These are phyloP conservation scores for Mycotypha africana DNA, from an alignment of 371 early-diverging fungal genomes.

Conservation along the genomic window DNA sequence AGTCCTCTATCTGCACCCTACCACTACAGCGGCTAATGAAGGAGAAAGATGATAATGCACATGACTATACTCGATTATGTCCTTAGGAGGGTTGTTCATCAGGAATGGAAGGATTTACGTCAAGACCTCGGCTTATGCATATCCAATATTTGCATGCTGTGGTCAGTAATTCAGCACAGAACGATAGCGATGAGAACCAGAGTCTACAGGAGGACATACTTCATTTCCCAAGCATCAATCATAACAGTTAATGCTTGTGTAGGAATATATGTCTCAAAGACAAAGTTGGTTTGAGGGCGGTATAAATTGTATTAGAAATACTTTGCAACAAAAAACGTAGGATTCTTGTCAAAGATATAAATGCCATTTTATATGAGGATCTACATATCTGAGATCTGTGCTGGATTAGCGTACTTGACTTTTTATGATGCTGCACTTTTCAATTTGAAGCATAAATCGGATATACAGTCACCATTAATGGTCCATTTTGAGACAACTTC, in stretches of 20 bases:
- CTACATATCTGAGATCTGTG: conserved; percentile 4
- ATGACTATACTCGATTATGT: conserved; percentile 6
- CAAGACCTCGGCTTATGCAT: conserved; percentile 9
- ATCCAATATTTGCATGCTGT: conserved; percentile 4
- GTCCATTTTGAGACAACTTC: conserved; percentile 4
- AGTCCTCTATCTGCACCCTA: too few species aligned
- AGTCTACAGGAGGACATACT: conserved; percentile 2
- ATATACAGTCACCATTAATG: neutral
- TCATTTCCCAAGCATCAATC: conserved; percentile 8
- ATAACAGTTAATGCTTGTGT: conserved; percentile 3
- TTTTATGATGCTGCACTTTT: neutral
- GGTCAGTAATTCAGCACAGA: conserved; percentile 7
- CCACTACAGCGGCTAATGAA: conserved; percentile 1
- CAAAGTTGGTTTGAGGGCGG: neutral
- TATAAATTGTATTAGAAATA: conserved; percentile 2
- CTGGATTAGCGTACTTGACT: neutral
- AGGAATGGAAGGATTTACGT: conserved; percentile 10
- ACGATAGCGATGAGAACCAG: conserved; percentile 1
- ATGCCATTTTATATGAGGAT: conserved; percentile 8
- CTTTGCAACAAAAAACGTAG: conserved; percentile 3
- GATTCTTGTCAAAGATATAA: conserved; percentile 12
- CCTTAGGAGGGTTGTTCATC: conserved; percentile 5
- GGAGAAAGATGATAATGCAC: conserved; percentile 13
- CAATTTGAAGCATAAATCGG: conserved; percentile 5
- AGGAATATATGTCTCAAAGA: conserved; percentile 2